Conservation (phyloP, 2,329 filamentous ascomycete species). For the Talaromyces sp. region DNA sequence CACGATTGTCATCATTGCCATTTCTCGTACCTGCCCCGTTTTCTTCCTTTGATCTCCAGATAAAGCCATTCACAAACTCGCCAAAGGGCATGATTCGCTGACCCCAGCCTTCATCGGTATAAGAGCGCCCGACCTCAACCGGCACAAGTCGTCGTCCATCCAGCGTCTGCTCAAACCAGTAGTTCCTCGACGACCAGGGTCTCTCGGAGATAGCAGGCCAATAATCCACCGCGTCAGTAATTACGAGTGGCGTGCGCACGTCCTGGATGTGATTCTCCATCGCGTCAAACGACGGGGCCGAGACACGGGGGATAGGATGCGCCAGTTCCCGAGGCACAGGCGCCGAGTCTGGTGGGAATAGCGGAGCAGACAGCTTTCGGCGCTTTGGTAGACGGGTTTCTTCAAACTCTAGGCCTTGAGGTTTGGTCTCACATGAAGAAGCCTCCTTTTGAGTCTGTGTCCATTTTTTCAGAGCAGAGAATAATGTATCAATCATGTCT, state of each 20-base stretch:
- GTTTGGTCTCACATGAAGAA: background rate
- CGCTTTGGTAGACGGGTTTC: slow-evolving; percentile 22
- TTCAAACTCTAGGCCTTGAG: background rate
- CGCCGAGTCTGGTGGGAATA: slow-evolving; percentile 30
- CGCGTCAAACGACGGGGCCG: slow-evolving; percentile 49
- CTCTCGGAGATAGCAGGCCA: slow-evolving; percentile 73
- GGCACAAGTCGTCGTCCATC: slow-evolving; percentile 76
- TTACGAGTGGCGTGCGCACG: slow-evolving; percentile 58
- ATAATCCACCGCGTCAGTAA: slow-evolving; percentile 58
- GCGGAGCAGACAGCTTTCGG: slow-evolving; percentile 25
- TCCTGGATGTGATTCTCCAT: slow-evolving; percentile 60
- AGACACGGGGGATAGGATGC: slow-evolving; percentile 36
- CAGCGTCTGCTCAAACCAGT: slow-evolving; percentile 71
- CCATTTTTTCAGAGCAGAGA: slow-evolving; percentile 27
- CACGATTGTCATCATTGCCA: slow-evolving; percentile 2
- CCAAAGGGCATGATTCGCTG: slow-evolving; percentile 74
- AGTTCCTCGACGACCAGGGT: slow-evolving; percentile 69
- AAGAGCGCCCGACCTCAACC: slow-evolving; percentile 79
- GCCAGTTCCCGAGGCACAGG: slow-evolving; percentile 27
- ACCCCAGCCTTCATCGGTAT: slow-evolving; percentile 79
- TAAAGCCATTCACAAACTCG: slow-evolving; percentile 62
- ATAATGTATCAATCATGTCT: slow-evolving; percentile 32
- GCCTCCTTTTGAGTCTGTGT: slow-evolving; percentile 7
- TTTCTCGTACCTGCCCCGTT: background rate
- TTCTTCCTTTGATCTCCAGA: slow-evolving; percentile 35